phyloP scores from a whole-genome alignment of 169 alveolate species.

The Perkinsus chesapeaki region DNA sequence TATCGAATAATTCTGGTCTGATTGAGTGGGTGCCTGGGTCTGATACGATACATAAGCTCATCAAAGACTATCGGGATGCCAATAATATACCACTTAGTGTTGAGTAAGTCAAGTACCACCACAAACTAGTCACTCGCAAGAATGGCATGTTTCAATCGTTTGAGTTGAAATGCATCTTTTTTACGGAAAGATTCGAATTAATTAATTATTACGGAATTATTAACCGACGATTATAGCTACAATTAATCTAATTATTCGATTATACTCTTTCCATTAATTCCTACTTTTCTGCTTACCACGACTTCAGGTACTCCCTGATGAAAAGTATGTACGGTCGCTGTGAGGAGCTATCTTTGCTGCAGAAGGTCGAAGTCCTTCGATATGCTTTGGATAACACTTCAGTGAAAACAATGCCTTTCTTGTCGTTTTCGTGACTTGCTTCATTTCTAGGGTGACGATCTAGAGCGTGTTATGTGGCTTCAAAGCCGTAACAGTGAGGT shows the following conservation, averaged over 20 bases:
- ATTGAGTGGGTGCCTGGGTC: constrained; percentile 80
- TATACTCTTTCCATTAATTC: background rate
- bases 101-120: no score
- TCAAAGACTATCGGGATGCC: constrained; percentile 61
- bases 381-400: constrained; percentile 55
- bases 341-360: constrained; percentile 58
- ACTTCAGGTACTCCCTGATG: constrained; percentile 58
- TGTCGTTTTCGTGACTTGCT: background rate
- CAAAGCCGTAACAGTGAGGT: constrained; percentile 67
- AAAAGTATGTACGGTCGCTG: constrained; percentile 54
- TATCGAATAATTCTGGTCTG: constrained; percentile 69
- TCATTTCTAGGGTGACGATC: constrained; percentile 45
- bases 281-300: no score
- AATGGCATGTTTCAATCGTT: background rate
- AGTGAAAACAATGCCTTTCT: constrained; percentile 37
- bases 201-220: no score
- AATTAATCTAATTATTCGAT: no score
- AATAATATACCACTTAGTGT: constrained; percentile 48
- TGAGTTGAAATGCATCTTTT: background rate
- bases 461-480: constrained; percentile 67
- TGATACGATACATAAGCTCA: constrained; percentile 67
- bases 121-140: no score
- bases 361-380: constrained; percentile 69
- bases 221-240: no score
- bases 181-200: no score